Base-by-base conservation (phyloP, 805 yeast genomes). In the Sugiyamaella chiloensis region DNA sequence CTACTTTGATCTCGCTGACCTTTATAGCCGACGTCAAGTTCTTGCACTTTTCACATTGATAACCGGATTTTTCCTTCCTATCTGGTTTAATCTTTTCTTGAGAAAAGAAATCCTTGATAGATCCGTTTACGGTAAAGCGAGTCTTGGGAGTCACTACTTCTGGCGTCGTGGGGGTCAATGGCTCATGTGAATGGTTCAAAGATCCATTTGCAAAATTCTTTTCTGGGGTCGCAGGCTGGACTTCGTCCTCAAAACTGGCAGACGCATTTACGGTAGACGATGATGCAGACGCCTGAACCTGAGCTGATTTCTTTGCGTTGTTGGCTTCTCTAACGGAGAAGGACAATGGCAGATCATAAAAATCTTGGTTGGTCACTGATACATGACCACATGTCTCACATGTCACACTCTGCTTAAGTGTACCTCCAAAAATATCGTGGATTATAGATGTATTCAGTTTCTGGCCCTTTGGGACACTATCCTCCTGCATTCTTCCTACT, bases 361-460 rank as follows among this genome's bases (percentile, higher is more conserved):
- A 86, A 60, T 93, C 96, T 67, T 93, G 99, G 55, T 83, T 81
- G 5, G 99, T 93, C 44, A 80, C 80, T 11, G 95, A 85, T 17
- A 86, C 79, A 57, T 85, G 79, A n/a, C 83, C 80, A 69, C 99
- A 93, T 46, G 72, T 76, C 53, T 78, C 76, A 69, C 99, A 93
- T 0, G 86, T 81, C 16, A 93, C 95, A 32, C 79, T 75, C 69
- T 93, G 99, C 57, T 83, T 78, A 47, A 91, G 69, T 36, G 87
- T 67, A 2, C 99, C 99, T 27, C 97, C 99, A 69, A 93, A 93
- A 19, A 93, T 87, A 61, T 91, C 96, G 66, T 91, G 89, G 14
- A 93, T 72, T 29, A 91, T 81, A 47, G 95, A 84, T 54, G 83
- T 75, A 55, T 85, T 85, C 60, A 90, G 71, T 62, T 90, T 90